Base-by-base conservation (phyloP, 805 yeast genomes). In the Saccharomycopsis capsularis region DNA sequence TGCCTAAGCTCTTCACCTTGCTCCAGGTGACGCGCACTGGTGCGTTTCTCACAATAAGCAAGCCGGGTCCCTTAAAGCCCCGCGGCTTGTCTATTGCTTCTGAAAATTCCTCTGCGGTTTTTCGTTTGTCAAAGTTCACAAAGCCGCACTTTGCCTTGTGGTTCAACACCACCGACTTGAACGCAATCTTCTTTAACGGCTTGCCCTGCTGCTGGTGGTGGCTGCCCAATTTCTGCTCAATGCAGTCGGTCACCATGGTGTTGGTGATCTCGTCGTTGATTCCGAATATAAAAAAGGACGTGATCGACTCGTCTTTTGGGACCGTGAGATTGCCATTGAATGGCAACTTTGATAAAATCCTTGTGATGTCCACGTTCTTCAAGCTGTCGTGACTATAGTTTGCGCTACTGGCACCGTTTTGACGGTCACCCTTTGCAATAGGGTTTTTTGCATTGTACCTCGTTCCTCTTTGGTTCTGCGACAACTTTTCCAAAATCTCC, bases 211-310 rank as follows among this genome's bases (percentile, higher is more conserved):
- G 25, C 16, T 6, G 7, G 11, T 34, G n/a, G 13, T 16, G 21
- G 15, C 25, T 13, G 2, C 29, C n/a, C 19, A 44, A 25, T 32
- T 61, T 61, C 23, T 65, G 59, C 34, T 67, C 67, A 48, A 82
- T 78, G 53, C 62, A 69, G 5, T 77, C 77, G 16, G 76, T 60
- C 15, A 88, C 67, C 46, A 67, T 65, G 62, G 79, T 81, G 56
- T 82, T 87, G 0, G 95, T 82, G 4, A 82, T 60, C 15, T 79
- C 78, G 3, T 78, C 76, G 51, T 75, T 81, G 18, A 87, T 68
- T 1, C 96, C 96, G 64, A 81, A 85, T 18, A 89, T 59, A 60
- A 89, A 88, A 46, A 88, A 74, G 0, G 89, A 74, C 46, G 70
- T 73, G n/a, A 76, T 58, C 0, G 63, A 57, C 3, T 59, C 51